These are phyloP conservation scores for Kluyveromyces siamensis DNA, from an alignment of 805 yeast genomes.

Conservation along the genomic window DNA sequence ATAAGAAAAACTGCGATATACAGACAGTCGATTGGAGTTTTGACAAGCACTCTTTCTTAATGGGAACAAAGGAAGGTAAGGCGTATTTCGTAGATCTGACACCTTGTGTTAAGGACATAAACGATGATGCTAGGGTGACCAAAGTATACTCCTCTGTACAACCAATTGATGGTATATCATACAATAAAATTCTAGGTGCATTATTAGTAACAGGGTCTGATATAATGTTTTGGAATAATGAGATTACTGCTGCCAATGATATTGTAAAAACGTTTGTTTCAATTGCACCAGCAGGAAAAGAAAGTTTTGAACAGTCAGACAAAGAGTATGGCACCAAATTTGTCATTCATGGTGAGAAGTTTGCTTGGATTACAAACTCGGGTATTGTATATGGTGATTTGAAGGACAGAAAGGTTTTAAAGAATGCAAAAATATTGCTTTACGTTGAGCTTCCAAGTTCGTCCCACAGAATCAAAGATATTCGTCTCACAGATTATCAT, in stretches of 20 bases:
- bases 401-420: conserved; percentile 19
- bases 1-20: conserved; percentile 19
- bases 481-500: conserved; percentile 47
- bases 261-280: conserved; percentile 14
- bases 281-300: conserved; percentile 28
- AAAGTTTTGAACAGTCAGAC: conserved; percentile 30
- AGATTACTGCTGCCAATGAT: not conserved
- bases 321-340: conserved; percentile 28
- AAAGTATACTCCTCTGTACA: conserved; percentile 7
- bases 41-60: conserved; percentile 9
- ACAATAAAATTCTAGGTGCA: conserved; percentile 5
- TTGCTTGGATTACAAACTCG: conserved; percentile 40
- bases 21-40: conserved; percentile 15
- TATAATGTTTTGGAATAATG: conserved; percentile 16
- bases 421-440: conserved; percentile 32
- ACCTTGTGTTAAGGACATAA: conserved; percentile 3
- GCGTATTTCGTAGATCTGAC: conserved; percentile 10
- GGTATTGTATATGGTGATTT: conserved; percentile 37
- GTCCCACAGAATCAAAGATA: conserved; percentile 28
- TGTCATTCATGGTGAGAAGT: conserved; percentile 17
- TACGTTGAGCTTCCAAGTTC: conserved; percentile 33
- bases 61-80: conserved; percentile 18
- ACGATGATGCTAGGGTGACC: conserved; percentile 8
- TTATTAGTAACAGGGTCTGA: conserved; percentile 16
- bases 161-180: conserved; percentile 22